Evolutionary conservation across 257 asterid species (phyloP), one percentile per base, ranked within the genome.

Genomic region (Penstemon eatonii): DNA sequence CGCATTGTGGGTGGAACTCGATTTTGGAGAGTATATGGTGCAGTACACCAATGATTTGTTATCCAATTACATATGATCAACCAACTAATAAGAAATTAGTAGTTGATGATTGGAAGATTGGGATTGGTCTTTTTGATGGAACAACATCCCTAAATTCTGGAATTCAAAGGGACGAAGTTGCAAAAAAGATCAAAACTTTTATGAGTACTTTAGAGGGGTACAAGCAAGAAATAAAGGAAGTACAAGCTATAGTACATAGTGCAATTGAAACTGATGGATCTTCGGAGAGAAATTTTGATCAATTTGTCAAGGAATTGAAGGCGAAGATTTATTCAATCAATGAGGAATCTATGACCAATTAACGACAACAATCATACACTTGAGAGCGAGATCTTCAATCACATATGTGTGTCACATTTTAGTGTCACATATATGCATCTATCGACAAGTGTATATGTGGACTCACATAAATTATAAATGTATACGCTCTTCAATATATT

Each of bases 1-100:
- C 85, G 3, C 88, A 85, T 4, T 80, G 91, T 62, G 90, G 86
- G 33, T 82, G 90, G 90, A 85, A 82, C 42, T 85, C 91, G 2
- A 40, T 76, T 13, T 7, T 83, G 54, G 88, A 83, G 42, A 85
- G 85, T 56, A 65, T 81, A 7, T 85, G 85, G 84, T 79, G 70
- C 37, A 78, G 81, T 3, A 75, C 73, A 6, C 88, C 84, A 4
- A 75, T 85, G 90, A 63, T 85, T 12, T 85, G 90, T 71, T 72
- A 72, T 58, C 86, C 86, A 2, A 7, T 82, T 0, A 46, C 8
- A 5, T 60, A 46, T 3, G 88, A 82, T 80, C 86, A 85, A 52
- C 63, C 62, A 5, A 73, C 66, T 7, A 83, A 85, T 33, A 40
- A 85, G 68, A 85, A 83, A 44, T 39, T 81, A 18, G 79, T 81